phyloP scores from a whole-genome alignment of 2,329 filamentous ascomycete genomes.

The Diplocarpon rosae region DNA sequence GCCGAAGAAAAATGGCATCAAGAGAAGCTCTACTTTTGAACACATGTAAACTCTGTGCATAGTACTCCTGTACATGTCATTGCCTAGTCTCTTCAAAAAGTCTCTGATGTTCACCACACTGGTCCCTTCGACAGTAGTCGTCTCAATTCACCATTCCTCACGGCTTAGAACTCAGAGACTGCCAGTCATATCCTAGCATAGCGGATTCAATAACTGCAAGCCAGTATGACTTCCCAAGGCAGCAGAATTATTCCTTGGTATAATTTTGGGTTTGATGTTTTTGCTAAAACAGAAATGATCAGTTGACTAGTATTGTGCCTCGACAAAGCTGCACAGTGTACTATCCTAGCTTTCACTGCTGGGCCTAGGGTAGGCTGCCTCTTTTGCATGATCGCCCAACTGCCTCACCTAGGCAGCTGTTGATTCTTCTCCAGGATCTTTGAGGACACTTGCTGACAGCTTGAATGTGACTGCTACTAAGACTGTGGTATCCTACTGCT shows the following conservation, averaged over 20 bases:
- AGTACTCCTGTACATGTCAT: conserved; percentile 39
- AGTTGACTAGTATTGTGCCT: too few relatives aligned
- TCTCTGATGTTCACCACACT: conserved; percentile 43
- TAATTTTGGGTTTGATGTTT: too few relatives aligned
- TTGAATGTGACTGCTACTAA: too few relatives aligned
- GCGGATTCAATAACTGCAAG: conserved; percentile 38
- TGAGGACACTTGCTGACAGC: too few relatives aligned
- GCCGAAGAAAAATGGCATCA: conserved; percentile 47
- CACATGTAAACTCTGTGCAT: conserved; percentile 40
- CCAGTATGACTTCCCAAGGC: conserved; percentile 38
- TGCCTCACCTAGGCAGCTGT: too few relatives aligned
- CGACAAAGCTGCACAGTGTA: too few relatives aligned
- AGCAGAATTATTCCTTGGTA: conserved; percentile 25
- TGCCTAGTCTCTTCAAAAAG: conserved; percentile 39
- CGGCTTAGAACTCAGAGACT: conserved; percentile 34
- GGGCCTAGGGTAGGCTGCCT: too few relatives aligned
- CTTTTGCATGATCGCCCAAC: too few relatives aligned
- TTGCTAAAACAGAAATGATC: too few relatives aligned
- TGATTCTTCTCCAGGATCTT: too few relatives aligned
- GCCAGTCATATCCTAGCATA: conserved; percentile 36
- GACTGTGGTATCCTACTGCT: too few relatives aligned
- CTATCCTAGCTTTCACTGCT: too few relatives aligned
- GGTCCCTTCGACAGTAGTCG: conserved; percentile 34
- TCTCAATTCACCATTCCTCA: conserved; percentile 34
- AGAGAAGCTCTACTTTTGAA: conserved; percentile 33